Conservation (phyloP, 805 yeast species). For the Pichia thaimueangensis region DNA sequence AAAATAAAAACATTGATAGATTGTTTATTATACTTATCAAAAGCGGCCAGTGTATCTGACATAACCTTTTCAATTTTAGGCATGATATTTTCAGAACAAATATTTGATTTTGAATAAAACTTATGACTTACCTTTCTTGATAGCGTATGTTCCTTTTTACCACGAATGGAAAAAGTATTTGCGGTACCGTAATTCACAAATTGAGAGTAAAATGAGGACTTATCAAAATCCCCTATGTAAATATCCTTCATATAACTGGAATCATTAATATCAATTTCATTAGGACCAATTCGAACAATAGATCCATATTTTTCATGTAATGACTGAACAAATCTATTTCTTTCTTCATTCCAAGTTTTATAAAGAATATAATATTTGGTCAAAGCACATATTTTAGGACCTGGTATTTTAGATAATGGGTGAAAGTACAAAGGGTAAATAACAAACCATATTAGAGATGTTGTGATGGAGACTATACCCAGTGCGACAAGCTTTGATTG, state of each 20-base stretch:
- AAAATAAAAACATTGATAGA: conserved; percentile 51
- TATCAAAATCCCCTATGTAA: conserved; percentile 50
- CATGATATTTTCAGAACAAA: conserved; percentile 30
- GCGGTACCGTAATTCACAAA: conserved; percentile 51
- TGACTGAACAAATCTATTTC: conserved; percentile 42
- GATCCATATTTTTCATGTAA: conserved; percentile 56
- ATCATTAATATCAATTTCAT: conserved; percentile 54
- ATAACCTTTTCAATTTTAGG: conserved; percentile 31
- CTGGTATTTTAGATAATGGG: conserved; percentile 49
- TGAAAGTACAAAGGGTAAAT: conserved; percentile 43
- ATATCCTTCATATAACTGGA: conserved; percentile 45
- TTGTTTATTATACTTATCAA: conserved; percentile 18
- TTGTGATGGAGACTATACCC: conserved; percentile 7
- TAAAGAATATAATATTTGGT: conserved; percentile 36
- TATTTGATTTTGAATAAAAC: conserved; percentile 39
- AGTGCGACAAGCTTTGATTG: background rate
- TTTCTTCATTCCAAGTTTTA: conserved; percentile 39
- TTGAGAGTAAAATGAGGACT: conserved; percentile 52
- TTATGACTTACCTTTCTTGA: conserved; percentile 36
- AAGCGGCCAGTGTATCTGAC: conserved; percentile 20
- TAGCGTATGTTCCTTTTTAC: conserved; percentile 40
- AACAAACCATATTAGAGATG: conserved; percentile 15
- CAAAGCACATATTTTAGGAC: conserved; percentile 48
- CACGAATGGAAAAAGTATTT: conserved; percentile 54
- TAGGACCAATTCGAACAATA: conserved; percentile 54